Evolutionary conservation across 2,329 filamentous ascomycete species (phyloP), one percentile per base, ranked within the genome.

Genomic region (Monilinia aucupariae): DNA sequence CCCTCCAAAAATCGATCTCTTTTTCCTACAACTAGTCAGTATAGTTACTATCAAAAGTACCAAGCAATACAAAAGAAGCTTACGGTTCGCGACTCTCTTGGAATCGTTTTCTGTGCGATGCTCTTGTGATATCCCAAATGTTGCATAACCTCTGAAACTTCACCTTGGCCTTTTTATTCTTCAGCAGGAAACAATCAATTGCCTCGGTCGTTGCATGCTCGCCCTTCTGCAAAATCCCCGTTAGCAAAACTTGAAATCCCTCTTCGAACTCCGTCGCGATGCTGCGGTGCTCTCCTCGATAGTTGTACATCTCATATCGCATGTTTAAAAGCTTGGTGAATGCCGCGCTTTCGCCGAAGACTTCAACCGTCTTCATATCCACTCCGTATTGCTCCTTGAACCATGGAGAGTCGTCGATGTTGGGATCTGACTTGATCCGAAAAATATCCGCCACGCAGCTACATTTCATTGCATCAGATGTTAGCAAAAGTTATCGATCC

Each of bases 271-370:
- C 53, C 2, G 7, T 5, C 10, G 20, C 7, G 4, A 10, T 4
- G 1, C 2, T 6, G 20, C 41, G 12, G 7, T 47, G 8, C 8
- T 34, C 53, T 17, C 27, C 8, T 20, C 10, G 13, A 20, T 37
- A 53, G n/a, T 17, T 39, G 25, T 53, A 34, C 48, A 60, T 52
- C 1, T 60, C 58, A 9, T 52, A 60, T 17, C 49, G 58, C 34
- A 60, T 60, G 9, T 60, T 52, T 20, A 32, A 13, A 32, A 60
- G 47, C 15, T 60, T 60, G 3, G 49, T 30, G n/a, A 60, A 53
- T 8, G 58, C 58, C 2, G 47, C 4, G 6, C 48, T 60, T 22
- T n/a, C 48, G 7, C 34, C 20, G 8, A 43, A 25, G 15, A 27
- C 53, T 12, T 60, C 34, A 6, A 20, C 34, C 2, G 25, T 41